Conservation (phyloP, 306 rosid species). For the Gillenia trifoliata region DNA sequence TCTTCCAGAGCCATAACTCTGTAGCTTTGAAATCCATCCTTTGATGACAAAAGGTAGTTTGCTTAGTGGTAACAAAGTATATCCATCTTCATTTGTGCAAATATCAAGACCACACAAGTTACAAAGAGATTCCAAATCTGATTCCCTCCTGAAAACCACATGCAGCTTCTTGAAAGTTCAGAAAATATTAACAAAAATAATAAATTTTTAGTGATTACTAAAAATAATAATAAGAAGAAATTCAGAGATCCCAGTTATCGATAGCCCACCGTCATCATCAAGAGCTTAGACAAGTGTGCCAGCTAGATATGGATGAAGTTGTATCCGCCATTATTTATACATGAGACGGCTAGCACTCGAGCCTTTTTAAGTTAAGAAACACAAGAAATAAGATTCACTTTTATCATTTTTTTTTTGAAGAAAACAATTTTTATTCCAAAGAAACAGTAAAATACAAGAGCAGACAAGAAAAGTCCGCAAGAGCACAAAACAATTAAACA, state of each 20-base stretch:
- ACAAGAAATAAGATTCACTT: neutral
- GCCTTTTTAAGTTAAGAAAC: slow-evolving; percentile 35
- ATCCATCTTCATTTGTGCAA: slow-evolving; percentile 48
- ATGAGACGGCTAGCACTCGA: slow-evolving; percentile 71
- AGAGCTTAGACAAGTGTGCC: too few relatives aligned
- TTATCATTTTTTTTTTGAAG: too few relatives aligned
- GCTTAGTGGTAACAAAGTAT: slow-evolving; percentile 70
- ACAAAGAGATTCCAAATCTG: slow-evolving; percentile 69
- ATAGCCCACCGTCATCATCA: slow-evolving; percentile 72
- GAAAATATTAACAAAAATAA: neutral
- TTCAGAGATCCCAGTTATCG: too few relatives aligned
- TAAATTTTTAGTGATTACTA: neutral
- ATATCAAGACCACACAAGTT: slow-evolving; percentile 62
- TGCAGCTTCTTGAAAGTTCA: neutral
- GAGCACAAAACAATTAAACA: too few relatives aligned
- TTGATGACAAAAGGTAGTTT: slow-evolving; percentile 55
- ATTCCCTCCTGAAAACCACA: slow-evolving; percentile 47
- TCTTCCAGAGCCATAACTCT: slow-evolving; percentile 48
- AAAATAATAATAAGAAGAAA: too few relatives aligned
- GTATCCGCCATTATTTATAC: too few relatives aligned
- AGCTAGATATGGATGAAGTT: slow-evolving; percentile 87
- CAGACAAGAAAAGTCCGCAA: too few relatives aligned
- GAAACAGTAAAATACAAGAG: too few relatives aligned
- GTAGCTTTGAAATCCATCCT: slow-evolving; percentile 43
- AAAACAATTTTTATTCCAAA: too few relatives aligned